Evolutionary conservation across 192 early-diverging fungal genomes (phyloP).

Genomic region (Coemansia sp.): DNA sequence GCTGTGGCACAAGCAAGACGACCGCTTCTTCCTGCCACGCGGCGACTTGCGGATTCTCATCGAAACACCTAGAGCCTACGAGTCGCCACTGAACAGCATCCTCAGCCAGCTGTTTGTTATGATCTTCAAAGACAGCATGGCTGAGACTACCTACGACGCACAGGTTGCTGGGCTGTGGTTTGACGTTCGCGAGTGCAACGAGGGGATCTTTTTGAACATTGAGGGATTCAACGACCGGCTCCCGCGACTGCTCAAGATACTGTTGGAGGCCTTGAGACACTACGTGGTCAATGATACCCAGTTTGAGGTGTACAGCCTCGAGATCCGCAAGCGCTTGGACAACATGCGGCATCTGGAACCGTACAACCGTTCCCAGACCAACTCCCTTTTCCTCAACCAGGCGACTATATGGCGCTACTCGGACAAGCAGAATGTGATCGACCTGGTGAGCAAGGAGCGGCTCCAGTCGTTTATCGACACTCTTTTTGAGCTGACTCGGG

Average conservation of each 20-base stretch:
- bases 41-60: constrained; percentile 73
- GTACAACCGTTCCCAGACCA: constrained; percentile 74
- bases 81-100: constrained; percentile 70
- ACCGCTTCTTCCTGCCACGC: constrained; percentile 89
- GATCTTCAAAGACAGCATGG: constrained; percentile 79
- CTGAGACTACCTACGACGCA: constrained; percentile 88
- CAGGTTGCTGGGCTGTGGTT: constrained; percentile 84
- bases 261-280: constrained; percentile 66
- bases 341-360: constrained; percentile 80
- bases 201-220: constrained; percentile 70
- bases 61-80: constrained; percentile 73
- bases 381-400: constrained; percentile 72
- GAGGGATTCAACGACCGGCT: constrained; percentile 91
- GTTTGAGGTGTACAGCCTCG: constrained; percentile 81
- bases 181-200: constrained; percentile 65
- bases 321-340: constrained; percentile 68
- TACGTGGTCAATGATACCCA: constrained; percentile 65
- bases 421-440: constrained; percentile 73
- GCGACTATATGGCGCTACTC: constrained; percentile 75
- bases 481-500: constrained; percentile 65
- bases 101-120: constrained; percentile 70
- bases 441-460: constrained; percentile 67
- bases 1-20: constrained; percentile 95
- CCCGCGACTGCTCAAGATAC: constrained; percentile 63
- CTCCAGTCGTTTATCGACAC: constrained; percentile 74